These are phyloP conservation scores for Coemansia sp. DNA, from an alignment of 192 early-diverging fungal genomes.

Conservation along the genomic window DNA sequence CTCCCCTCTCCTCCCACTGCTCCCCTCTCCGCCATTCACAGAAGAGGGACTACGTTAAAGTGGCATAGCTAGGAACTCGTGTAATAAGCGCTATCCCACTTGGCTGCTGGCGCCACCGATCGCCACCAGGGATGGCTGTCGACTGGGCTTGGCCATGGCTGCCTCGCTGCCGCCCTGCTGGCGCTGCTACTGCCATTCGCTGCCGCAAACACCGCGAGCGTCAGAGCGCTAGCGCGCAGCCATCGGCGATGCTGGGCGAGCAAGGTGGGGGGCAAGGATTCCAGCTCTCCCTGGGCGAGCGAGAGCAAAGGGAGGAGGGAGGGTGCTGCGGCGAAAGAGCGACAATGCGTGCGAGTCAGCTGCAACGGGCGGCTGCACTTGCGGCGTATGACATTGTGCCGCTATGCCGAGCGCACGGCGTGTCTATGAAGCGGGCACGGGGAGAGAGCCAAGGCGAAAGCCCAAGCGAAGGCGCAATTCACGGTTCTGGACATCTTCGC, in stretches of 20 bases:
- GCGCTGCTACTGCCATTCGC: background rate
- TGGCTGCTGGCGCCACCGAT: conserved; percentile 8
- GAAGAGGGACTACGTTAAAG: too few relatives aligned
- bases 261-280: background rate
- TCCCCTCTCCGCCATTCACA: too few relatives aligned
- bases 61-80: background rate
- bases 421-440: conserved; percentile 12
- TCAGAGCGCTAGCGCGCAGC: background rate
- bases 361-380: conserved; percentile 2
- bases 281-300: too few relatives aligned
- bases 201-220: background rate
- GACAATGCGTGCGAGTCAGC: conserved; percentile 9
- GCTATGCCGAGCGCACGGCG: conserved; percentile 7
- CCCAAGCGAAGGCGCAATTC: conserved; percentile 24
- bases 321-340: background rate
- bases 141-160: too few relatives aligned
- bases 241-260: background rate
- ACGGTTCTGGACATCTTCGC: conserved; percentile 52
- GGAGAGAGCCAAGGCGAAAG: background rate
- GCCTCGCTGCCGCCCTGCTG: background rate
- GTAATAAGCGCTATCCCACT: background rate
- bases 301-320: background rate
- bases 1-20: background rate
- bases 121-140: background rate
- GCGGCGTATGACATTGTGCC: conserved; percentile 8